Percentiles rank a stretch among this genome's conserved stretches.
Conservation (phyloP, 2,329 filamentous ascomycete species). For the Daldinia sp. region DNA sequence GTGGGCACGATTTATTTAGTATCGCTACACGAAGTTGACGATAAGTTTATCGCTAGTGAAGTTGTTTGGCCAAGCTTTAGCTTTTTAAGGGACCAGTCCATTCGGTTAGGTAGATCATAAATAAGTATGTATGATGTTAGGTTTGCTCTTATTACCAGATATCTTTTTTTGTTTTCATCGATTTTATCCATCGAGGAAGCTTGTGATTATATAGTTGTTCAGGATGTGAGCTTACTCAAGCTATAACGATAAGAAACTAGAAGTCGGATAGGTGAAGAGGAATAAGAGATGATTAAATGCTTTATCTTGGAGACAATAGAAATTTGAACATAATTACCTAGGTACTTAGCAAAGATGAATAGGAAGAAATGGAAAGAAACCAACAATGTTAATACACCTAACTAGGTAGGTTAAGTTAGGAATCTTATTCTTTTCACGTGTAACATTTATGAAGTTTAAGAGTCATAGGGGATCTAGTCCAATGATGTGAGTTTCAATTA, state of each 20-base stretch:
- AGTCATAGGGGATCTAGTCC: background rate
- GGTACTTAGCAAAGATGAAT: background rate
- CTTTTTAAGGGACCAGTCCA: constrained; percentile 2
- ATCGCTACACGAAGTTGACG: constrained; percentile 3
- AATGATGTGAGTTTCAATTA: background rate
- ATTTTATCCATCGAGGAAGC: background rate
- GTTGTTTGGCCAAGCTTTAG: background rate
- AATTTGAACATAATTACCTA: background rate
- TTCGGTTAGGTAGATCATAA: background rate
- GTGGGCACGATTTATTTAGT: constrained; percentile 8
- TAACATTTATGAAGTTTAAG: background rate
- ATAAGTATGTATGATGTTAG: constrained; percentile 5
- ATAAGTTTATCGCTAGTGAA: constrained; percentile 1
- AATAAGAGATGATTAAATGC: background rate
- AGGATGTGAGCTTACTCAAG: background rate
- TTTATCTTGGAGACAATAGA: background rate
- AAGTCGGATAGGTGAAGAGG: background rate
- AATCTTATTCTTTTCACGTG: background rate
- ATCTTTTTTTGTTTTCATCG: background rate
- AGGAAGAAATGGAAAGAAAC: background rate
- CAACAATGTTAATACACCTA: background rate
- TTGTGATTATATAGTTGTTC: background rate
- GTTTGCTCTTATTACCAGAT: background rate
- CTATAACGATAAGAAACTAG: background rate
- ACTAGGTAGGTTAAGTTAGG: too few relatives aligned